A percentile compares a stretch with the other conserved stretches of the same genome.
Evolutionary conservation across 441 rosid genomes (phyloP).

Genomic region (Pelargonium cotyledonis): DNA sequence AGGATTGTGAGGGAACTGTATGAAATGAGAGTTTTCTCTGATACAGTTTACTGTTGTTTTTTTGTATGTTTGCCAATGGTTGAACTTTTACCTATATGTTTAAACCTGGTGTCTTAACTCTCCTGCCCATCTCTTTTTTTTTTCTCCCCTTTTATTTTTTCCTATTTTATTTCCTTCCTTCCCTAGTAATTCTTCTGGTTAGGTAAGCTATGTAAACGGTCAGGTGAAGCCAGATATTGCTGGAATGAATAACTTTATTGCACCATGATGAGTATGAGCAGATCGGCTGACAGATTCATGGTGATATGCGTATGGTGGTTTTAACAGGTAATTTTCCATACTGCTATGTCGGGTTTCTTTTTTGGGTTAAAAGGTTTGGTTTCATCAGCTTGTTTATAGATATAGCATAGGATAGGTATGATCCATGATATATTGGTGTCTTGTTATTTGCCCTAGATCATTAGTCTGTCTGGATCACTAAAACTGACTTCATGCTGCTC

Average conservation of each 20-base stretch:
- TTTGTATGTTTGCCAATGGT: slow-evolving; percentile 11
- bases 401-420: no score
- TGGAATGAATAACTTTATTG: slow-evolving; percentile 36
- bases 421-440: no score
- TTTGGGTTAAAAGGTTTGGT: not conserved
- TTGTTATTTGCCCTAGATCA: no score
- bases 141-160: slow-evolving; percentile 2
- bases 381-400: not conserved
- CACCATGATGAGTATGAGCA: slow-evolving; percentile 28
- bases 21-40: slow-evolving; percentile 16
- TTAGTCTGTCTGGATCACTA: no score
- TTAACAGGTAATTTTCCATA: slow-evolving; percentile 43
- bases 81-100: slow-evolving; percentile 11
- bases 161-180: slow-evolving; percentile 17
- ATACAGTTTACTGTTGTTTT: slow-evolving; percentile 4
- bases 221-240: slow-evolving; percentile 41
- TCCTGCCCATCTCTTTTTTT: slow-evolving; percentile 14
- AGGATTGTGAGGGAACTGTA: slow-evolving; percentile 19
- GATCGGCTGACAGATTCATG: slow-evolving; percentile 30
- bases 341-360: not conserved
- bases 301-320: slow-evolving; percentile 26
- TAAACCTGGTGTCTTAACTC: slow-evolving; percentile 35
- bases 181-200: slow-evolving; percentile 36
- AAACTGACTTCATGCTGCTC: not conserved
- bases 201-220: slow-evolving; percentile 43